These are phyloP conservation scores for Botrytis aclada DNA, from an alignment of 2,329 filamentous ascomycete genomes.

Conservation along the genomic window DNA sequence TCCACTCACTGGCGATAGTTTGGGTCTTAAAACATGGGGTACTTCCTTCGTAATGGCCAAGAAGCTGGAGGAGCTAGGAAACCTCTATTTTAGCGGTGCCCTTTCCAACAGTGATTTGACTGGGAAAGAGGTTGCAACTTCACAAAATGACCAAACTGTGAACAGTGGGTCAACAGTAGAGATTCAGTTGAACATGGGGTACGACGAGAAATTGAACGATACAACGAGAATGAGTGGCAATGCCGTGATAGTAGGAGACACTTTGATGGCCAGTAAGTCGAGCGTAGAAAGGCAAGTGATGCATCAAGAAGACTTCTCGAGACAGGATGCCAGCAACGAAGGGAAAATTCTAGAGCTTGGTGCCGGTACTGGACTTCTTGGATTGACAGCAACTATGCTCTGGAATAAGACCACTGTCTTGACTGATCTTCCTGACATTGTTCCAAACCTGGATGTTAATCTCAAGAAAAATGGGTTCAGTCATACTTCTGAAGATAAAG, in stretches of 20 bases:
- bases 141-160: neutral
- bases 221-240: neutral
- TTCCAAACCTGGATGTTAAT: slow-evolving; percentile 77
- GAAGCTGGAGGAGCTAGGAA: slow-evolving; percentile 53
- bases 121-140: neutral
- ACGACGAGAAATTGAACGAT: neutral
- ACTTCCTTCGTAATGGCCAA: slow-evolving; percentile 83
- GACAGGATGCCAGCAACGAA: neutral
- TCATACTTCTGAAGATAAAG: slow-evolving; percentile 50
- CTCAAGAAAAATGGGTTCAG: slow-evolving; percentile 59
- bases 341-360: slow-evolving; percentile 69
- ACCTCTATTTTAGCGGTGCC: slow-evolving; percentile 31
- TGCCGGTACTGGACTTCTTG: slow-evolving; percentile 86
- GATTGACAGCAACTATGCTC: slow-evolving; percentile 75
- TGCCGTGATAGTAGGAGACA: neutral
- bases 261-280: neutral
- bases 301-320: neutral
- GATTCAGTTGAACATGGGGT: slow-evolving; percentile 1
- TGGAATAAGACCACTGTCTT: slow-evolving; percentile 66
- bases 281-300: neutral
- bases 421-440: slow-evolving; percentile 81
- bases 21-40: slow-evolving; percentile 95
- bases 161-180: neutral
- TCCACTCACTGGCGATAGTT: slow-evolving; percentile 78
- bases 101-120: slow-evolving; percentile 37